A percentile compares a stretch with the other conserved stretches of the same genome.
Evolutionary conservation across 768 basidiomycete species (phyloP).

Genomic region (Macrolepiota albuminosa): DNA sequence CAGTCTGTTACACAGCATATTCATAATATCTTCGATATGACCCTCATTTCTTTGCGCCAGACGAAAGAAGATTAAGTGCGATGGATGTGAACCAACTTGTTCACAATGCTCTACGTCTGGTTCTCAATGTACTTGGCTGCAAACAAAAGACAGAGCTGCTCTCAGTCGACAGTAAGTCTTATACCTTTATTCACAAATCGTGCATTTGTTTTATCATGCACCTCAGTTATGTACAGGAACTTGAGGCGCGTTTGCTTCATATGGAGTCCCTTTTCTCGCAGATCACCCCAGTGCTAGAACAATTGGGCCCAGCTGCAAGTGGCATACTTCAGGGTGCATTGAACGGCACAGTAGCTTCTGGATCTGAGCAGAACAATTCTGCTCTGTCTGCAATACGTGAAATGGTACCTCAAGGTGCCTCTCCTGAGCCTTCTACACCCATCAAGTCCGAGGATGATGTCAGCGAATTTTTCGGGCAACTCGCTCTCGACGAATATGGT

Average conservation of each 20-base stretch:
- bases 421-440: slow-evolving; percentile 35
- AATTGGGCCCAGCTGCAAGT: slow-evolving; percentile 54
- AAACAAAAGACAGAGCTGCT: slow-evolving; percentile 88
- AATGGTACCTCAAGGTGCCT: slow-evolving; percentile 29
- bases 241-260: slow-evolving; percentile 80
- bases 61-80: slow-evolving; percentile 92
- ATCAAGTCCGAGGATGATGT: slow-evolving; percentile 71
- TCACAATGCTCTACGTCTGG: slow-evolving; percentile 74
- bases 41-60: slow-evolving; percentile 31
- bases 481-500: slow-evolving; percentile 85
- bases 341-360: slow-evolving; percentile 23
- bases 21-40: slow-evolving; percentile 11
- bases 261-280: slow-evolving; percentile 87
- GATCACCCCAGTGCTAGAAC: slow-evolving; percentile 74
- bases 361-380: slow-evolving; percentile 32
- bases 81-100: slow-evolving; percentile 83
- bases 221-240: slow-evolving; percentile 82
- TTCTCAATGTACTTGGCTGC: slow-evolving; percentile 82
- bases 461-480: slow-evolving; percentile 80
- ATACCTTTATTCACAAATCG: neutral
- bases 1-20: slow-evolving; percentile 23
- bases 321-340: slow-evolving; percentile 30
- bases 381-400: slow-evolving; percentile 32
- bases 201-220: slow-evolving; percentile 4
- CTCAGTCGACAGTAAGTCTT: slow-evolving; percentile 79